Evolutionary conservation across 805 yeast genomes (phyloP).

Genomic region (Nakazawaea wyomingensis): DNA sequence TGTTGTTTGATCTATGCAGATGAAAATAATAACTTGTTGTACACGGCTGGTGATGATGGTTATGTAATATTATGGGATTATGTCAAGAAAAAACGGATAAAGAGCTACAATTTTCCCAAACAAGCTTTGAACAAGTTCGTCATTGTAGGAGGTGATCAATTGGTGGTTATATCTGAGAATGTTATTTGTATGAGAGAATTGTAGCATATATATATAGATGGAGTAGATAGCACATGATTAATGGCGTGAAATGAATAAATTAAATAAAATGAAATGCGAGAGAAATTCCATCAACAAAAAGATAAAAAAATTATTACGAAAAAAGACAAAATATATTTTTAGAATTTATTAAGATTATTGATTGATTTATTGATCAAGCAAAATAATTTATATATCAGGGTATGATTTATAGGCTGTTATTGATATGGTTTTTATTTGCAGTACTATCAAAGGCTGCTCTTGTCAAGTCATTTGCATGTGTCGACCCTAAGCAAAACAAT

Average conservation of each 20-base stretch:
- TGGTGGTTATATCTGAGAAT: not conserved
- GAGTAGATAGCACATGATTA: too few relatives aligned
- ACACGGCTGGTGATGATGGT: slow-evolving; percentile 10
- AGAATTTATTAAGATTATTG: too few relatives aligned
- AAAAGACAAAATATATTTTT: too few relatives aligned
- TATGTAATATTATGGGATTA: slow-evolving; percentile 4
- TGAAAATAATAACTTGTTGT: not conserved
- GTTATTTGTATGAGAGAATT: not conserved
- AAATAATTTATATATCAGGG: not conserved
- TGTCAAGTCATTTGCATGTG: slow-evolving; percentile 12
- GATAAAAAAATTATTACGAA: too few relatives aligned
- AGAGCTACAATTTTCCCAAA: not conserved
- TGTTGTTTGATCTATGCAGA: slow-evolving; percentile 1
- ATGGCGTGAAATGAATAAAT: not conserved
- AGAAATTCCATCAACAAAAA: too few relatives aligned
- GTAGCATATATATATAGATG: too few relatives aligned
- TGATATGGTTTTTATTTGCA: not conserved
- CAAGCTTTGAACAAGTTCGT: not conserved
- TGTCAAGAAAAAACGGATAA: not conserved
- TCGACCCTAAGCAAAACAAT: slow-evolving; percentile 1
- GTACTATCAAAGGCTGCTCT: slow-evolving; percentile 10
- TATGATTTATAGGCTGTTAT: not conserved
- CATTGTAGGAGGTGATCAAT: not conserved
- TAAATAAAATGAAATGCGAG: too few relatives aligned
- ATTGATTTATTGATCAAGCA: too few relatives aligned